Base-by-base conservation (phyloP, 1,284 basidiomycete genomes). In the Ustilago crameri region DNA sequence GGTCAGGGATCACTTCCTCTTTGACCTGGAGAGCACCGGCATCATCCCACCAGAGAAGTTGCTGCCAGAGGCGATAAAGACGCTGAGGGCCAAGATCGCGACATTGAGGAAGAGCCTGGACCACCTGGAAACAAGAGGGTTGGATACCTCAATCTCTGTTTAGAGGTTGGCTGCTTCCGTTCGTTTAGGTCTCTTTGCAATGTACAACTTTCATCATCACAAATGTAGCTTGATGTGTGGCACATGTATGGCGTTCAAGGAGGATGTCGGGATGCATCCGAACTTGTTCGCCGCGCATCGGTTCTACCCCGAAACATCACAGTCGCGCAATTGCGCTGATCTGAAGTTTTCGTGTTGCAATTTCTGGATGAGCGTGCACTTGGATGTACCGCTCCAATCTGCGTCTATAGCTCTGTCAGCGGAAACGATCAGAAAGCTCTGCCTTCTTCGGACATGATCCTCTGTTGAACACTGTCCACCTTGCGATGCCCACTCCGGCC, bases 1-100 rank as follows among this genome's bases (percentile, higher is more conserved):
- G 10, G 90, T 97, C 50, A 86, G 94, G 52, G 95, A 98, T 86
- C 92, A 91, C 85, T 98, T 98, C 84, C 88, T 98, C 63, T 98
- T 93, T 86, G 91, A 89, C 68, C 87, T 98, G 51, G 94, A 98
- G 84, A 93, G 92, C 0, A 92, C 94, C 70, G 91, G 94, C 2
- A 88, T 93, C 23, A 96, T 96, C 82, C 84, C 87, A 15, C 93
- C 95, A 0, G 89, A 95, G 83, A 87, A 91, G 40, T 85, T 98
- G n/a, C 85, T 97, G 8, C 90, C 90, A 0, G 92, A 95, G 75
- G 88, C 95, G 0, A 88, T 95, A 79, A 87, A 87, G 44, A 90
- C 96, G 48, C 90, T 98, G 88, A 87, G 92, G 37, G 86, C 86
- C 38, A 98, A 98, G 84, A 89, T 97, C 43, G 55, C 65, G n/a